These are phyloP conservation scores for Cinchona pubescens DNA, from an alignment of 257 asterid genomes.

Conservation along the genomic window DNA sequence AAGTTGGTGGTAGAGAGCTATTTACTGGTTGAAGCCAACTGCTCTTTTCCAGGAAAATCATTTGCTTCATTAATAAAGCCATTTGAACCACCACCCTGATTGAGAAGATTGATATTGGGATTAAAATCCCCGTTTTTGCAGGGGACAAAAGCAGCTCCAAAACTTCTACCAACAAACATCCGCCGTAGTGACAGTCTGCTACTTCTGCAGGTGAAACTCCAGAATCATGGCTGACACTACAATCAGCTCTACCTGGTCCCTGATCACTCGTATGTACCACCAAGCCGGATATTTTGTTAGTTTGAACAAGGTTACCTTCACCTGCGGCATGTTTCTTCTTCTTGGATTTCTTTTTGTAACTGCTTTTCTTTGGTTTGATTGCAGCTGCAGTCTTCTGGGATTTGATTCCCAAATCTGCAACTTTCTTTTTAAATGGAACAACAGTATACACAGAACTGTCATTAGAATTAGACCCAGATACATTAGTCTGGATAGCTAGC, in stretches of 20 bases:
- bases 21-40: not conserved
- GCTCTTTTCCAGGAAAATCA: not conserved
- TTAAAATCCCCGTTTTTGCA: not conserved
- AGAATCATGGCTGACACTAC: conserved; percentile 13
- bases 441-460: conserved; percentile 61
- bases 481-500: conserved; percentile 68
- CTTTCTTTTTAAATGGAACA: conserved; percentile 59
- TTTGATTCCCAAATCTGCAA: conserved; percentile 45
- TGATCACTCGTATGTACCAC: conserved; percentile 27
- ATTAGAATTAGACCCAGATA: conserved; percentile 25
- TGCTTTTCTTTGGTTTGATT: conserved; percentile 59
- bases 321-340: conserved; percentile 34
- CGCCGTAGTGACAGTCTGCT: not conserved
- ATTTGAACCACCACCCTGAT: not conserved
- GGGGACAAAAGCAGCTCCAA: conserved; percentile 4
- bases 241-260: conserved; percentile 19
- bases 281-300: conserved; percentile 4
- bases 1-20: not conserved
- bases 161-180: not conserved
- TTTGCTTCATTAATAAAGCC: not conserved
- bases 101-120: not conserved
- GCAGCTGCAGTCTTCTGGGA: conserved; percentile 53
- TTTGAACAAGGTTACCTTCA: conserved; percentile 21
- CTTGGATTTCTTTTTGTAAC: conserved; percentile 43
- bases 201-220: conserved; percentile 11